These are phyloP conservation scores for Linnemannia zychae DNA, from an alignment of 192 early-diverging fungal genomes.

Conservation along the genomic window DNA sequence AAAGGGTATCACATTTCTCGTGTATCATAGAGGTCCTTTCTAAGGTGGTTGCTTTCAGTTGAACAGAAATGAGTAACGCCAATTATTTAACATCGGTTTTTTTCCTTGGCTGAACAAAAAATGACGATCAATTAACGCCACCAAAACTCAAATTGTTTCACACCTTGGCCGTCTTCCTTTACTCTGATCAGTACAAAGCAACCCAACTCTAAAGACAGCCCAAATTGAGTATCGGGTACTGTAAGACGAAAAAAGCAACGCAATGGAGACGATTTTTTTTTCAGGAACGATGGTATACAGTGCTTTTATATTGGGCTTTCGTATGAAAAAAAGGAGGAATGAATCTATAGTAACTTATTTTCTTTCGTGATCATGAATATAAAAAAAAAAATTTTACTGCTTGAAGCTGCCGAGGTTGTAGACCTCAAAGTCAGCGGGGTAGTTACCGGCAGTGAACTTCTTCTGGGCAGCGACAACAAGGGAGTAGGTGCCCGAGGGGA, in stretches of 20 bases:
- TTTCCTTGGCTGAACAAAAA: no score
- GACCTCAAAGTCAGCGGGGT: constrained; percentile 43
- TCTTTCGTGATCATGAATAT: neutral
- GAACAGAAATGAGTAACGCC: no score
- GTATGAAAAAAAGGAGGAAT: neutral
- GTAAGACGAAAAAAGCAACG: neutral
- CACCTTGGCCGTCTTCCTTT: no score
- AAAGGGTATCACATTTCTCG: no score
- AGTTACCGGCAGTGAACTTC: constrained; percentile 38
- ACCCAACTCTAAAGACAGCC: no score
- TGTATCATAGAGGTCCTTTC: no score
- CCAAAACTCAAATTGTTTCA: no score
- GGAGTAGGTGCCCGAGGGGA: constrained; percentile 30
- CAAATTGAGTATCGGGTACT: no score
- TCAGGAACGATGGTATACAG: constrained; percentile 1
- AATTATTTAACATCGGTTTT: no score
- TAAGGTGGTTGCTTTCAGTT: no score
- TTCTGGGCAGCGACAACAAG: constrained; percentile 44
- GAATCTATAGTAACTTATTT: neutral
- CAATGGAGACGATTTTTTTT: neutral
- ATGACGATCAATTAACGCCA: no score
- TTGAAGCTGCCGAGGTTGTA: constrained; percentile 26
- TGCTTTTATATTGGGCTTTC: neutral
- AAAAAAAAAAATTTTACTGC: neutral
- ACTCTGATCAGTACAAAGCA: no score